Evolutionary conservation across 805 yeast genomes (phyloP).

Genomic region (Torulaspora indica): DNA sequence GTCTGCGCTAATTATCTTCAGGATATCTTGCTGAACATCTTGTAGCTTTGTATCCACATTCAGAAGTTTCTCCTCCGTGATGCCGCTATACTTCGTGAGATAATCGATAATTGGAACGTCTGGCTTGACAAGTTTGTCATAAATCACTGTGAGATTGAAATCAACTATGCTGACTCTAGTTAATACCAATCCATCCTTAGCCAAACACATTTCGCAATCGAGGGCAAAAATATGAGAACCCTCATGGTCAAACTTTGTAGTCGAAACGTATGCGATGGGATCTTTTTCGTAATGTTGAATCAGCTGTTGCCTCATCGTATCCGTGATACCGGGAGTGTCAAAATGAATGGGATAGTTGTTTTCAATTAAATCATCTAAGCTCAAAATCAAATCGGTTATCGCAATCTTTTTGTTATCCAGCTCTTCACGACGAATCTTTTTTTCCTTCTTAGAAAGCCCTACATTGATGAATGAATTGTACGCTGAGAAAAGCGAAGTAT

Average conservation of each 20-base stretch:
- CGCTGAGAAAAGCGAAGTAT: slow-evolving; percentile 50
- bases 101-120: slow-evolving; percentile 69
- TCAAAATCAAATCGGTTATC: slow-evolving; percentile 51
- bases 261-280: slow-evolving; percentile 46
- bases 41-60: slow-evolving; percentile 57
- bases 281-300: slow-evolving; percentile 13
- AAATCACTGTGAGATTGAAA: slow-evolving; percentile 52
- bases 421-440: slow-evolving; percentile 36
- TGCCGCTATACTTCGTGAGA: slow-evolving; percentile 80
- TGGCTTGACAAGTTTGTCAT: slow-evolving; percentile 79
- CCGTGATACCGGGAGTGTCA: slow-evolving; percentile 20
- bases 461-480: slow-evolving; percentile 51
- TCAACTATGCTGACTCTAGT: slow-evolving; percentile 75
- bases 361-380: slow-evolving; percentile 43
- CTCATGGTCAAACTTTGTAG: slow-evolving; percentile 48
- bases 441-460: slow-evolving; percentile 56
- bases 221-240: slow-evolving; percentile 68
- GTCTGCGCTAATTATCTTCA: slow-evolving; percentile 44
- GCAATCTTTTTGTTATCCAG: slow-evolving; percentile 37
- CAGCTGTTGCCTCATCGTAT: slow-evolving; percentile 9
- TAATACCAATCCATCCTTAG: slow-evolving; percentile 58
- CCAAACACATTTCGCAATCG: slow-evolving; percentile 90
- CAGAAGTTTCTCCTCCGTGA: slow-evolving; percentile 61
- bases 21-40: slow-evolving; percentile 62
- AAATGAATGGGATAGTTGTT: slow-evolving; percentile 62